Evolutionary conservation across 495 filamentous ascomycete genomes (phyloP).

Genomic region (Elaphomyces granulatus): DNA sequence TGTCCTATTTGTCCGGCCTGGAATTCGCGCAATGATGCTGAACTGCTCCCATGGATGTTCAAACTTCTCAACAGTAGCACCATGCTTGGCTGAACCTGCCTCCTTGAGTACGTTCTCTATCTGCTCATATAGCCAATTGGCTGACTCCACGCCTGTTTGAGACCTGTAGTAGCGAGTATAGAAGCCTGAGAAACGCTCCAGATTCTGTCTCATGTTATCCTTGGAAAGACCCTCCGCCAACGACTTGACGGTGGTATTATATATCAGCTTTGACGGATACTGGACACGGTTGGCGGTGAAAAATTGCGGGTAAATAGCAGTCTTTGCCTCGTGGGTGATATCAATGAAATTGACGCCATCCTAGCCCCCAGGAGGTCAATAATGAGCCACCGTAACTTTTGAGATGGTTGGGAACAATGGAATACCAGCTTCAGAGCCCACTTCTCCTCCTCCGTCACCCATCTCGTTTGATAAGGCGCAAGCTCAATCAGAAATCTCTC

Average conservation of each 20-base stretch:
- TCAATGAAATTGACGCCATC: constrained; percentile 86
- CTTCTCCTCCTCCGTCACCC: constrained; percentile 91
- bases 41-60: constrained; percentile 78
- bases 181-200: constrained; percentile 67
- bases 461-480: constrained; percentile 65
- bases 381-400: constrained; percentile 2
- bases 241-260: constrained; percentile 51
- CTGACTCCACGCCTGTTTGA: constrained; percentile 68
- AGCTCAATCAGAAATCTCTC: constrained; percentile 71
- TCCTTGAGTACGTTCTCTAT: constrained; percentile 57
- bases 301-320: constrained; percentile 20
- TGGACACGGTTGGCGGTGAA: constrained; percentile 18
- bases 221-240: constrained; percentile 57
- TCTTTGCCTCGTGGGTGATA: constrained; percentile 51
- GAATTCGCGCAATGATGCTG: constrained; percentile 85
- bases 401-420: background rate
- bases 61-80: constrained; percentile 59
- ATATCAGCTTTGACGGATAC: constrained; percentile 54
- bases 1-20: constrained; percentile 72
- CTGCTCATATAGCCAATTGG: constrained; percentile 68
- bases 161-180: constrained; percentile 89
- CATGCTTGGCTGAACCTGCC: constrained; percentile 52
- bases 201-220: constrained; percentile 59
- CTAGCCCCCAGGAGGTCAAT: constrained; percentile 28
- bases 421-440: constrained; percentile 72